Conservation (phyloP, 768 basidiomycete genomes). For the Agaricus sinodeliciosus region DNA sequence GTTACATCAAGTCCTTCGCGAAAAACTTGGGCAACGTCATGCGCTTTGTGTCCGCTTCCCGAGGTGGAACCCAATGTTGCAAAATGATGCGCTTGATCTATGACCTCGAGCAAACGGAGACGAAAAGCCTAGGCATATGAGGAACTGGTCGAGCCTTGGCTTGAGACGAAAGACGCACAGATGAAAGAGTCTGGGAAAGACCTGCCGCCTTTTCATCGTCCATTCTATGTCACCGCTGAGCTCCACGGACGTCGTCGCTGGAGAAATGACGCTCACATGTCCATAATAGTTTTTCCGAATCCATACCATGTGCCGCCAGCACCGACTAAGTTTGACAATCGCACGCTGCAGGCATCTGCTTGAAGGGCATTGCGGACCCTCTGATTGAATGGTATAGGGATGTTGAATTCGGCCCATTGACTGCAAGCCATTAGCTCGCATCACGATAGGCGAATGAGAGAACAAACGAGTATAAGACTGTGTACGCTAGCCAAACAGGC, state of each 20-base stretch:
- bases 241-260: neutral
- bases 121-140: slow-evolving; percentile 56
- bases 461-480: slow-evolving; percentile 70
- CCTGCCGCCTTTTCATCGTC: slow-evolving; percentile 69
- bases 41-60: slow-evolving; percentile 41
- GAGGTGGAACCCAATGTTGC: slow-evolving; percentile 58
- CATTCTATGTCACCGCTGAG: slow-evolving; percentile 40
- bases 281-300: slow-evolving; percentile 81
- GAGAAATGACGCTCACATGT: slow-evolving; percentile 44
- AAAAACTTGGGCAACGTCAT: slow-evolving; percentile 66
- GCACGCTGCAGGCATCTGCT: slow-evolving; percentile 83
- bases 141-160: slow-evolving; percentile 4
- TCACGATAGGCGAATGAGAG: neutral
- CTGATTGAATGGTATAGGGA: slow-evolving; percentile 69
- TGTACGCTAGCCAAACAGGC: slow-evolving; percentile 89
- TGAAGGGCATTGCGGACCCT: slow-evolving; percentile 83
- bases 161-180: slow-evolving; percentile 30
- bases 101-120: slow-evolving; percentile 66
- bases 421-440: slow-evolving; percentile 27
- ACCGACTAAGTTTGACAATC: slow-evolving; percentile 76
- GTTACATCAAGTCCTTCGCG: slow-evolving; percentile 90
- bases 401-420: slow-evolving; percentile 85
- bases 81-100: slow-evolving; percentile 88
- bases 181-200: slow-evolving; percentile 65
- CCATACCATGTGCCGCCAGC: slow-evolving; percentile 89